Conservation (phyloP, 371 early-diverging fungal species). For the Mucor plumbeus region DNA sequence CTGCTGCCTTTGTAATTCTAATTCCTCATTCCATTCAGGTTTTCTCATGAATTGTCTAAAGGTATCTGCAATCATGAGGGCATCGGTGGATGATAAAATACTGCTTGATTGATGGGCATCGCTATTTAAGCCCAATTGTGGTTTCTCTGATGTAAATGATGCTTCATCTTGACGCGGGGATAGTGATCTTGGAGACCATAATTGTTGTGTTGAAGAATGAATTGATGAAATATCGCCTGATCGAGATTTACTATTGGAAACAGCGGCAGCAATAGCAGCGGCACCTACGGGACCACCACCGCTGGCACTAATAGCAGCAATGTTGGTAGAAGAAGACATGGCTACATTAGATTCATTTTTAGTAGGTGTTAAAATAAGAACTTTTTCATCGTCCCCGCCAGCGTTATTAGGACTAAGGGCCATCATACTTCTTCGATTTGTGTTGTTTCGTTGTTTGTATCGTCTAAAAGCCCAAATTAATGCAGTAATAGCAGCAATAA, state of each 20-base stretch:
- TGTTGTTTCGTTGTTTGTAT: conserved; percentile 24
- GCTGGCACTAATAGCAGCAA: neutral
- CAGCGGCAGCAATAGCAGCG: neutral
- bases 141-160: conserved; percentile 13
- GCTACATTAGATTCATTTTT: conserved; percentile 18
- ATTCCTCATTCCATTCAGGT: conserved; percentile 55
- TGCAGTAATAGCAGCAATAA: conserved; percentile 33
- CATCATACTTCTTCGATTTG: conserved; percentile 13
- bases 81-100: conserved; percentile 54
- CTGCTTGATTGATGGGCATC: conserved; percentile 49
- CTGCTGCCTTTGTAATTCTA: conserved; percentile 33
- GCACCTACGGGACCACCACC: neutral
- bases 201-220: conserved; percentile 31
- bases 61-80: conserved; percentile 57
- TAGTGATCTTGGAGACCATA: conserved; percentile 19
- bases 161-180: conserved; percentile 24
- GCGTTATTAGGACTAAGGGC: conserved; percentile 6
- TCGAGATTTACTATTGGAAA: conserved; percentile 9
- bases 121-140: conserved; percentile 12
- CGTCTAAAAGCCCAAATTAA: conserved; percentile 34
- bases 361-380: conserved; percentile 12
- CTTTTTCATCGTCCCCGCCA: conserved; percentile 19
- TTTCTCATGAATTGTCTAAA: conserved; percentile 59
- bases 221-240: conserved; percentile 25
- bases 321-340: neutral